Base-by-base conservation (phyloP, 331 rosid species). In the Malus hybrid region DNA sequence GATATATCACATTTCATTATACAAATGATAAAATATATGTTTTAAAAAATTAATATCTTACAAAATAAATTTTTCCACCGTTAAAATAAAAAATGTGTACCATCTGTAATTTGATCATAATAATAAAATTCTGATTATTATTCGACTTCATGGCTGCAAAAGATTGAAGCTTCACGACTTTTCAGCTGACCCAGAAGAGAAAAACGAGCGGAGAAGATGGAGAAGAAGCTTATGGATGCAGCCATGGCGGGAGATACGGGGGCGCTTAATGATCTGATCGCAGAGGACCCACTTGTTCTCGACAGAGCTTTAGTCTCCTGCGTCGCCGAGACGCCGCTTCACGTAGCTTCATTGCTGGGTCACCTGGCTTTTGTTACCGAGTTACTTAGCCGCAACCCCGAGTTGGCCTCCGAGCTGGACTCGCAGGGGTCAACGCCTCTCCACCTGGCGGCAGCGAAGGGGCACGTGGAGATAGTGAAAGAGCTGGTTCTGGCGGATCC, bases 141-240 rank as follows among this genome's bases (percentile, higher is more conserved):
- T 2, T 5, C 58, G 58, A 19, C 4, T 19, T 7, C 58, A 10
- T 36, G 18, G 19, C 30, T 10, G 7, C 14, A 36, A 66, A 66
- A 18, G 28, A 1, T 15, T 15, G 24, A 73, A 19, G 18, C 58
- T 30, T 10, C 2, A 18, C 10, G 60, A 46, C 18, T 65, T 69
- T 29, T 4, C 14, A 60, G 1, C 22, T 10, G 29, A 58, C 75
- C 80, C 61, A 28, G 55, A 22, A 63, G 28, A 28, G 55, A 22
- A 63, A 42, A 16, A 18, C 28, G 20, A 18, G 24, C 71, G 46
- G 63, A 34, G 44, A 66, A 71, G 3, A 80, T 80, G 77, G 80
- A 80, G 80, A 80, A 62, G 66, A 80, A 57, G 77, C 77, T 80
- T 46, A 11, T 55, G 7, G 77, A 75, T 19, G 76, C 68, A 42